Percentiles rank a stretch among this genome's conserved stretches.
Evolutionary conservation across 2,329 filamentous ascomycete species (phyloP).

Genomic region (Diaporthe citrichinensis): DNA sequence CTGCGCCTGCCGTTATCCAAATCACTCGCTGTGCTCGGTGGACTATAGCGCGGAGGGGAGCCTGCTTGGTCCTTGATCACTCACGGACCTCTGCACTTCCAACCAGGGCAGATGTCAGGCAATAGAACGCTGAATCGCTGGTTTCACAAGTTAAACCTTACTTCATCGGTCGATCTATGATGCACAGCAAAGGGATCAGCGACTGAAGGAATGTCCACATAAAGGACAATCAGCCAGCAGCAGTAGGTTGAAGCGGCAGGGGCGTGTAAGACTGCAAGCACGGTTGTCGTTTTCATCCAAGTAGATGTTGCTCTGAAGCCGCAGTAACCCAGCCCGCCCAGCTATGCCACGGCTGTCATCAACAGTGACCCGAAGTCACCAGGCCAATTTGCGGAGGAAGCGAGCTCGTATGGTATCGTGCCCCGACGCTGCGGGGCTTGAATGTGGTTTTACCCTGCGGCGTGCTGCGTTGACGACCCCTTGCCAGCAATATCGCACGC

Average conservation of each 20-base stretch:
- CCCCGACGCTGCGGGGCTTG: neutral
- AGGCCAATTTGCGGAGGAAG: neutral
- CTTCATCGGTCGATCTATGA: constrained; percentile 17
- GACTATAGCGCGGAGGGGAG: neutral
- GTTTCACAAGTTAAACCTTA: constrained; percentile 22
- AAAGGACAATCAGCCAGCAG: neutral
- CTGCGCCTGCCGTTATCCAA: neutral
- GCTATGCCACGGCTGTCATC: neutral
- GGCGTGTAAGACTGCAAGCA: neutral
- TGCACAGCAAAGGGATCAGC: neutral
- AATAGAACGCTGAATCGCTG: constrained; percentile 15
- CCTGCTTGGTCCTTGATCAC: constrained; percentile 7
- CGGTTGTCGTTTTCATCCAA: neutral
- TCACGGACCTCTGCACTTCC: constrained; percentile 11
- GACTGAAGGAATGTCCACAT: neutral
- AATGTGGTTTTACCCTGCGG: neutral
- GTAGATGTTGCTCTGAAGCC: neutral
- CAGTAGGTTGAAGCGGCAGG: neutral
- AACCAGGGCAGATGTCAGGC: neutral
- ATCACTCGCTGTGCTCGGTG: neutral
- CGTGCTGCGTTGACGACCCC: neutral
- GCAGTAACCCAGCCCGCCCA: neutral
- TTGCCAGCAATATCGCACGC: neutral
- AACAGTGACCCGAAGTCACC: no score
- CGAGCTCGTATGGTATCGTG: neutral